A percentile compares a stretch with the other conserved stretches of the same genome.
phyloP scores from a whole-genome alignment of 2,329 filamentous ascomycete genomes.

The Madurella fahalii region DNA sequence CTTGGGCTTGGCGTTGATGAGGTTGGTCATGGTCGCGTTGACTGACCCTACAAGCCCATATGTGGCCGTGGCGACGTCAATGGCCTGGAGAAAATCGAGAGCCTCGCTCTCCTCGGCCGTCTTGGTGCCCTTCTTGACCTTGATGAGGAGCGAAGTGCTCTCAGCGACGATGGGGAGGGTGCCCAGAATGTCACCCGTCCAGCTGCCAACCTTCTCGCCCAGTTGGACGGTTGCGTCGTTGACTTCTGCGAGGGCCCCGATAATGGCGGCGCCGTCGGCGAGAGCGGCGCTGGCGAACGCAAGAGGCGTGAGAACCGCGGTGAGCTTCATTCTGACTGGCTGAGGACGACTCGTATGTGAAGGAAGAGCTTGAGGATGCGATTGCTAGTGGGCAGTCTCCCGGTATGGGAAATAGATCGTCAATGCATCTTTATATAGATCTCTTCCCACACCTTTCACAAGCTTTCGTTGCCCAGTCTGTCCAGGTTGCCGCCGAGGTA shows the following conservation, averaged over 20 bases:
- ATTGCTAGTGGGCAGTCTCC: not conserved
- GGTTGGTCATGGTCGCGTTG: conserved; percentile 35
- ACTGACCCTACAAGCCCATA: conserved; percentile 35
- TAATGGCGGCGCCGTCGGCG: conserved; percentile 35
- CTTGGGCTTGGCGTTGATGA: conserved; percentile 39
- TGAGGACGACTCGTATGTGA: not conserved
- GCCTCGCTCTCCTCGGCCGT: conserved; percentile 35
- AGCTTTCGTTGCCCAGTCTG: not conserved
- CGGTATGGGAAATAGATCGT: not conserved
- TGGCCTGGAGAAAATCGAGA: conserved; percentile 37
- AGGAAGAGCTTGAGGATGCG: not conserved
- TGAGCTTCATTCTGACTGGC: conserved; percentile 15
- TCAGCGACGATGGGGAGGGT: conserved; percentile 39
- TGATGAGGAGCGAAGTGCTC: conserved; percentile 36
- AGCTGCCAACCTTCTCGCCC: conserved; percentile 33
- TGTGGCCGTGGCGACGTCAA: conserved; percentile 38
- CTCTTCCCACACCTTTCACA: not conserved
- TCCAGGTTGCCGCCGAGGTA: not conserved
- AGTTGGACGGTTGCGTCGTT: conserved; percentile 32
- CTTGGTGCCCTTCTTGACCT: conserved; percentile 38
- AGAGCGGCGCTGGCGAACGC: conserved; percentile 20
- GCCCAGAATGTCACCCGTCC: conserved; percentile 37
- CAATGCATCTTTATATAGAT: not conserved
- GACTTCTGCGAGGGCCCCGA: conserved; percentile 35
- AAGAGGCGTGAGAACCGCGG: conserved; percentile 16